Base-by-base conservation (phyloP, 2,329 filamentous ascomycete species). In the Leptographium galeiforme region DNA sequence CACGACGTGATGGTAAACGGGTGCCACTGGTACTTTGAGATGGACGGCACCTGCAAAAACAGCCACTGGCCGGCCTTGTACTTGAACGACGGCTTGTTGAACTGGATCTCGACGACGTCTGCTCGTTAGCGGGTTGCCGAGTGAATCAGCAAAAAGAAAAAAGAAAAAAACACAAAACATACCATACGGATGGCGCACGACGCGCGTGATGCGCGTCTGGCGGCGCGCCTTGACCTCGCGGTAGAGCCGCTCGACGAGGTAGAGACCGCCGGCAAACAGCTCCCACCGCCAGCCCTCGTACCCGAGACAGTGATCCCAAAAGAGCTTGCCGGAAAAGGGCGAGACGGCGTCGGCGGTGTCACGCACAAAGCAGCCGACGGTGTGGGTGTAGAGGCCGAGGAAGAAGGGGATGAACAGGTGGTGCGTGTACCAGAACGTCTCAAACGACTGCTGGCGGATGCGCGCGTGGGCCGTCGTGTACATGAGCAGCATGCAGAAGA, bases 21-120 rank as follows among this genome's bases (percentile, higher is more conserved):
- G 70, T 98, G 93, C 93, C 93, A 98, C 72, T 98, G 89, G 64
- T 89, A 84, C 62, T 77, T 80, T 59, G 89, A 95, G 52, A 98
- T 81, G 8, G 87, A 84, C 0, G 93, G 93, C 30, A 95, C 84
- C 67, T 97, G 91, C 56, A 98, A 77, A 75, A 97, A 97, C 40
- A 97, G 81, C 90, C 91, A 98, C 71, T 98, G 93, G 36, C 93
- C 93, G 14, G 93, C 86, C 78, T 95, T 97, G 81, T 98, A 98
- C 64, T 83, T 88, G 85, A 98, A 95, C 55, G 86, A 93, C 6
- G 91, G 88, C 73, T 98, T 98, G 67, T 78, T 79, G 72, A 98
- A 97, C 67, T 98, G 93, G 57, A 98, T 90, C 71, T 98, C 93
- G 64, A 97, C 89, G 51, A 90, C 91, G 65, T 96, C 87, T 88